These are phyloP conservation scores for Comarum palustre DNA, from an alignment of 306 rosid genomes.

Conservation along the genomic window DNA sequence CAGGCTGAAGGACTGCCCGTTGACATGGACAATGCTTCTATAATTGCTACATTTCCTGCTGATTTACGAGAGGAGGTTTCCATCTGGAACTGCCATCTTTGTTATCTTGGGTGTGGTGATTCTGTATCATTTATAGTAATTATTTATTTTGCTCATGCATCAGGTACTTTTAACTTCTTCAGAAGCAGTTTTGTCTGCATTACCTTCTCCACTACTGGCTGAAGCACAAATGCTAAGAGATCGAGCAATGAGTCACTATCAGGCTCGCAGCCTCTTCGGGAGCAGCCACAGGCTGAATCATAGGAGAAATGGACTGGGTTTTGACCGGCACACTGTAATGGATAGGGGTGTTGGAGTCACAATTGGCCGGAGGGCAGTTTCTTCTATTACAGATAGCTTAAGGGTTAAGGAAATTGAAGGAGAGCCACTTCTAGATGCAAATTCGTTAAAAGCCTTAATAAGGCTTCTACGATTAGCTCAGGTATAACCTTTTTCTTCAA, in stretches of 20 bases:
- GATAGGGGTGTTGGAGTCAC: slow-evolving; percentile 97
- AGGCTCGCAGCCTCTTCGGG: slow-evolving; percentile 85
- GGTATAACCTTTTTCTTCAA: slow-evolving; percentile 40
- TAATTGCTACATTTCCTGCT: slow-evolving; percentile 98
- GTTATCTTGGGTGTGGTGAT: slow-evolving; percentile 18
- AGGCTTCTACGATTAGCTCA: slow-evolving; percentile 88
- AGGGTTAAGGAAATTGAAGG: slow-evolving; percentile 90
- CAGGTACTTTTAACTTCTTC: slow-evolving; percentile 97
- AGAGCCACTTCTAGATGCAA: slow-evolving; percentile 76
- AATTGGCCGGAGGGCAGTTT: slow-evolving; percentile 72
- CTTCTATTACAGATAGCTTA: slow-evolving; percentile 60
- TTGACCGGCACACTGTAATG: slow-evolving; percentile 77
- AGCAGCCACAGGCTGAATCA: slow-evolving; percentile 69
- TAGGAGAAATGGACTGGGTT: slow-evolving; percentile 90
- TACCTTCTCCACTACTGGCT: slow-evolving; percentile 89
- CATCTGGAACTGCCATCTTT: slow-evolving; percentile 23
- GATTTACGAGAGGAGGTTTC: slow-evolving; percentile 98
- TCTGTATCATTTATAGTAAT: slow-evolving; percentile 23
- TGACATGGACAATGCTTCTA: slow-evolving; percentile 97
- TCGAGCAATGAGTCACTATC: slow-evolving; percentile 97
- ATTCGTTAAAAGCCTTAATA: slow-evolving; percentile 80
- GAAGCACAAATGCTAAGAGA: slow-evolving; percentile 98
- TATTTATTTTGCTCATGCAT: slow-evolving; percentile 24
- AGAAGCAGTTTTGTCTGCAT: slow-evolving; percentile 90
- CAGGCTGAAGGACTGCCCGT: slow-evolving; percentile 99